Conservation (phyloP, 805 yeast genomes). For the Candida krabiensis region DNA sequence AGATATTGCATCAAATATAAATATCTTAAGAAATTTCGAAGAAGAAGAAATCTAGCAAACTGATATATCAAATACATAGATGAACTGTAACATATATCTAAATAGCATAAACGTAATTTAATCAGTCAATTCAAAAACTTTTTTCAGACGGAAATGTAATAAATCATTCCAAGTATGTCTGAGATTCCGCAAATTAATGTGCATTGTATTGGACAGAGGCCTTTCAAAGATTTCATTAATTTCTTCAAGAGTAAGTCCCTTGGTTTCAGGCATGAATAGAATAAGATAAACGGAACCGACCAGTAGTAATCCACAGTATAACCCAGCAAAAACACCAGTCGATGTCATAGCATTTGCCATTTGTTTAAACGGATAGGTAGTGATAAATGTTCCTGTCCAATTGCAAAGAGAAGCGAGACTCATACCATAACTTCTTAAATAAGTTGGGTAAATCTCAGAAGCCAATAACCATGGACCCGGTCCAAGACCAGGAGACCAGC, state of each 20-base stretch:
- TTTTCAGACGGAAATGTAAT: constrained; percentile 9
- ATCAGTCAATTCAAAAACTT: constrained; percentile 4
- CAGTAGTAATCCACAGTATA: constrained; percentile 64
- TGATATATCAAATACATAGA: too few species aligned
- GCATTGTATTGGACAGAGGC: constrained; percentile 25
- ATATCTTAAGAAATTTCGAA: too few species aligned
- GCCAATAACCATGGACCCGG: constrained; percentile 59
- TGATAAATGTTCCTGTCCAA: constrained; percentile 67
- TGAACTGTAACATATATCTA: too few species aligned
- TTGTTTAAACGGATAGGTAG: constrained; percentile 61
- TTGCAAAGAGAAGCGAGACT: constrained; percentile 54
- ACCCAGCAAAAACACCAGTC: constrained; percentile 64
- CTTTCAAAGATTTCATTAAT: constrained; percentile 63
- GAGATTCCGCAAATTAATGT: constrained; percentile 9
- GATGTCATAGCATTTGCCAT: constrained; percentile 65
- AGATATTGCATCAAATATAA: too few species aligned
- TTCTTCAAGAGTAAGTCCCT: constrained; percentile 72
- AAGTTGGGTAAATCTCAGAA: constrained; percentile 62
- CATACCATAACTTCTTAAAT: constrained; percentile 63
- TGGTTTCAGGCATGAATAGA: constrained; percentile 72
- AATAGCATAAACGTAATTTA: too few species aligned
- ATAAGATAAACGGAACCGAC: constrained; percentile 51
- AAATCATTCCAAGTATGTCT: constrained; percentile 10
- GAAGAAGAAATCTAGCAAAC: too few species aligned
- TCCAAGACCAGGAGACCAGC: constrained; percentile 52